Evolutionary conservation across 225 moss, liverwort and hornwort species (phyloP), one percentile per base, ranked within the genome.

Genomic region (Ulota crispa): DNA sequence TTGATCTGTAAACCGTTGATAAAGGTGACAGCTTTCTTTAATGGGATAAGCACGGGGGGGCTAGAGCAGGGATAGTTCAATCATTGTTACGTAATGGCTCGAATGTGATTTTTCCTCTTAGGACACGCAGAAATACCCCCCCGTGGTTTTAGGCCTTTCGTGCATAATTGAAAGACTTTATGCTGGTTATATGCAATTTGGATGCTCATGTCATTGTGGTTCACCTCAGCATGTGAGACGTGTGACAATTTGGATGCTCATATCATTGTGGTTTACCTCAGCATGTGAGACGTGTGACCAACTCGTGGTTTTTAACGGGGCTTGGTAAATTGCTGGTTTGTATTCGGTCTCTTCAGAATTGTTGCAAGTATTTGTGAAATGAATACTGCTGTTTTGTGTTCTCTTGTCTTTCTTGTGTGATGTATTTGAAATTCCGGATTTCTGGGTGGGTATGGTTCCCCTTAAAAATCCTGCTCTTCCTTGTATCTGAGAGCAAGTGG

Each of bases 1-100:
- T 99, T 82, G 99, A 99, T 82, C 87, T 99, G 77, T 99, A 91
- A 83, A 78, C 76, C 78, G 39, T 72, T 85, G 85, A 43, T 70
- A 55, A 59, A 78, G 70, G 21, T 57, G 78, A 41, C 31, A 20
- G 75, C 75, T 82, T 65, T 37, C 52, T 81, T 66, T 81, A 62
- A 52, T 61, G 83, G 55, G 61, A 77, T 72, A 36, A 34, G 77
- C 83, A 80, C 72, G 36, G 72, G 53, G 45, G 11, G 13, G 60
- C 64, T 76, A 66, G 70, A 47, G 59, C 31, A 52, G 65, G 61
- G 43, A 31, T 72, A 57, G 67, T 64, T 80, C 70, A 64, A 72
- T 15, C 80, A 54, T 81, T 64, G 34, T 23, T 54, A 28, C 28
- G 57, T 12, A 24, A 61, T 70, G 23, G 6, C 47, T 47, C 26